These are phyloP conservation scores for Buddleja alternifolia DNA, from an alignment of 257 asterid species.

Conservation along the genomic window DNA sequence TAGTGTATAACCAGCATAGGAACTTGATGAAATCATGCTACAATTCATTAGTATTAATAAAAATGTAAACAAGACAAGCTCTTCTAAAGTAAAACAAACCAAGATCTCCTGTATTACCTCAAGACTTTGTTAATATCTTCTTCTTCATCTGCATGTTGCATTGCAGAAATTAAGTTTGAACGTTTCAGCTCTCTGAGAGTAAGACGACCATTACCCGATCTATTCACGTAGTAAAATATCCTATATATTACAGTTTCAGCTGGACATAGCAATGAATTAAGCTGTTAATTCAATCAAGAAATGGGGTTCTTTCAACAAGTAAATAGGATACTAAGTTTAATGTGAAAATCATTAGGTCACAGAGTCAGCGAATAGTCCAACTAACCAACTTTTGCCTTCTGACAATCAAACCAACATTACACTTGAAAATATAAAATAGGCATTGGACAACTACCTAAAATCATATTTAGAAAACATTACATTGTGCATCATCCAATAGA, in stretches of 20 bases:
- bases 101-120: constrained; percentile 53
- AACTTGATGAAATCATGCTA: neutral
- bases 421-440: constrained; percentile 23
- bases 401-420: constrained; percentile 28
- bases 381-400: constrained; percentile 28
- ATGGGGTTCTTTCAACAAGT: constrained; percentile 20
- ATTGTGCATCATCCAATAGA: neutral
- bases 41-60: constrained; percentile 11
- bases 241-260: constrained; percentile 99
- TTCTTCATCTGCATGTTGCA: constrained; percentile 99
- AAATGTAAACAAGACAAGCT: constrained; percentile 9
- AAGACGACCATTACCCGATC: constrained; percentile 90
- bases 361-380: constrained; percentile 30
- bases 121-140: constrained; percentile 98
- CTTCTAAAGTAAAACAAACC: constrained; percentile 12
- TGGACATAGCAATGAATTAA: constrained; percentile 63
- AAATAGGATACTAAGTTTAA: constrained; percentile 29
- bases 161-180: constrained; percentile 84
- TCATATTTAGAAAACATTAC: too few species aligned
- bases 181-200: constrained; percentile 94
- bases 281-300: constrained; percentile 41
- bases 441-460: constrained; percentile 20
- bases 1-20: constrained; percentile 6
- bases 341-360: constrained; percentile 26
- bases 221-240: constrained; percentile 96